Conservation (phyloP, 768 basidiomycete species). For the Auricularia cornea region DNA sequence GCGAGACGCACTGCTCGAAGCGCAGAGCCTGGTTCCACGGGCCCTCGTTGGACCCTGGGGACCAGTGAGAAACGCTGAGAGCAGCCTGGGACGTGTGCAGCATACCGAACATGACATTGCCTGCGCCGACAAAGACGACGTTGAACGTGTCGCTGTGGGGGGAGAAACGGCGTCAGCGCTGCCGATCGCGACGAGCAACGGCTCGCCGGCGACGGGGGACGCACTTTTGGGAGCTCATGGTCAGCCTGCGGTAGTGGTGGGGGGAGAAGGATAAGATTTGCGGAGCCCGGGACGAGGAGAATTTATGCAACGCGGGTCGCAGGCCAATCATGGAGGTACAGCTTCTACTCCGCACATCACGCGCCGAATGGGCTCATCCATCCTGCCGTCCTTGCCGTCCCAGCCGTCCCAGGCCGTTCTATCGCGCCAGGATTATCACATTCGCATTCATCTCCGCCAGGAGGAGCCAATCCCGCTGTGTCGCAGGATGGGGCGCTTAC, state of each 20-base stretch:
- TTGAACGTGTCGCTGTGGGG: slow-evolving; percentile 67
- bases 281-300: not conserved
- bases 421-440: no score
- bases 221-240: not conserved
- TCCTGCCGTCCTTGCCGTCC: no score
- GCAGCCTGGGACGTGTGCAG: not conserved
- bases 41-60: slow-evolving; percentile 71
- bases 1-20: slow-evolving; percentile 73
- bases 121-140: slow-evolving; percentile 90
- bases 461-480: no score
- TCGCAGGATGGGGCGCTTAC: no score
- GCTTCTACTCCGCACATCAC: no score
- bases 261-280: not conserved
- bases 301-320: no score
- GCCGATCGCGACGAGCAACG: not conserved
- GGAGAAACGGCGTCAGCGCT: not conserved
- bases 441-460: no score
- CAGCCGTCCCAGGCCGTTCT: no score
- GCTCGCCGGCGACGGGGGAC: not conserved
- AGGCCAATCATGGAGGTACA: no score
- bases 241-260: not conserved
- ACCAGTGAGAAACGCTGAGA: not conserved
- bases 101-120: slow-evolving; percentile 96
- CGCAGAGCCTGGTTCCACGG: slow-evolving; percentile 93
- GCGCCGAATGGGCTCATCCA: no score